Percentiles rank a stretch among this genome's conserved stretches.
phyloP scores from a whole-genome alignment of 75 land plant genomes.

The Pinus albicaulis region DNA sequence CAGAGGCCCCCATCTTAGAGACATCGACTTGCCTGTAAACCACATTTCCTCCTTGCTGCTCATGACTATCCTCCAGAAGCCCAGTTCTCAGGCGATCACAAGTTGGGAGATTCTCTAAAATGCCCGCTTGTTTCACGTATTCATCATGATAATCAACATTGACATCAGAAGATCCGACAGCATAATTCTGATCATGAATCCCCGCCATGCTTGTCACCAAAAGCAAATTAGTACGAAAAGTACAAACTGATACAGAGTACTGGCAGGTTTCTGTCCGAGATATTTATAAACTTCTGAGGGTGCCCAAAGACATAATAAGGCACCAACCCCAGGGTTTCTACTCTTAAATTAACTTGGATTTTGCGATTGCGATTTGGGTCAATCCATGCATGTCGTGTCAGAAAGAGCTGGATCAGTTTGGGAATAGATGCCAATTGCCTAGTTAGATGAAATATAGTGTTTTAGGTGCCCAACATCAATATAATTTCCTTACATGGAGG shows the following conservation, averaged over 20 bases:
- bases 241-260: not conserved
- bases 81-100: constrained; percentile 3
- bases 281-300: not conserved
- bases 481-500: no score
- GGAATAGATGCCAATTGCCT: no score
- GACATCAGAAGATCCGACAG: not conserved
- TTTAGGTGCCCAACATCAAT: no score
- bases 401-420: no score
- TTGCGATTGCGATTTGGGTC: not conserved
- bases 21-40: constrained; percentile 15
- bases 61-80: constrained; percentile 4
- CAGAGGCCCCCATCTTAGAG: constrained; percentile 15
- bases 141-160: not conserved
- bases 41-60: not conserved
- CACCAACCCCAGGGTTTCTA: not conserved
- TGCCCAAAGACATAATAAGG: not conserved
- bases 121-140: not conserved
- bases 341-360: not conserved
- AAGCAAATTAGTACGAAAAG: not conserved
- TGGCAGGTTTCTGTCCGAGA: not conserved
- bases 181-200: not conserved
- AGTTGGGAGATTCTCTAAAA: constrained; percentile 4
- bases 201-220: not conserved
- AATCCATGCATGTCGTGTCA: no score
- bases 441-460: no score